A percentile compares a stretch with the other conserved stretches of the same genome.
Evolutionary conservation across 2,329 filamentous ascomycete species (phyloP).

Genomic region (Alternaria tenuissima): DNA sequence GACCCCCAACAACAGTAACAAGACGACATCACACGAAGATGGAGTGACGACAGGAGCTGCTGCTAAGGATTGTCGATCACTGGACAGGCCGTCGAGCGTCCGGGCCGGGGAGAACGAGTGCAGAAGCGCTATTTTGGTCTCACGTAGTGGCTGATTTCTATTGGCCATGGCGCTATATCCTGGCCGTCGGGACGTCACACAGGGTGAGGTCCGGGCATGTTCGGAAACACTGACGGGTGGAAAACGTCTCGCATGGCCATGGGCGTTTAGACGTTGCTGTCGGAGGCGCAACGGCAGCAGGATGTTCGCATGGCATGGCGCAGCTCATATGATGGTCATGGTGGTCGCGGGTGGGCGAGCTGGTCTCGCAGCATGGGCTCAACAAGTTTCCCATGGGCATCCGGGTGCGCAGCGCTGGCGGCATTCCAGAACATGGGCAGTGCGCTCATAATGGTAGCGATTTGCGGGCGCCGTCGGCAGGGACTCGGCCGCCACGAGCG

Average conservation of each 20-base stretch:
- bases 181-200: conserved; percentile 18
- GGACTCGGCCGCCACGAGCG: conserved; percentile 23
- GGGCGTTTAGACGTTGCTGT: conserved; percentile 11
- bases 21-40: conserved; percentile 11
- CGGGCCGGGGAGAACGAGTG: conserved; percentile 14
- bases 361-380: not conserved
- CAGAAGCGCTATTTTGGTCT: conserved; percentile 21
- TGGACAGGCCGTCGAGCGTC: conserved; percentile 12
- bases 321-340: not conserved
- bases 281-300: not conserved
- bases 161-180: conserved; percentile 6
- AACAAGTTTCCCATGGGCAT: conserved; percentile 5
- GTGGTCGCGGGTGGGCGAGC: not conserved
- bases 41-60: conserved; percentile 18
- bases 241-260: conserved; percentile 15
- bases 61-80: conserved; percentile 18
- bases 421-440: conserved; percentile 34
- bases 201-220: conserved; percentile 13
- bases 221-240: conserved; percentile 15
- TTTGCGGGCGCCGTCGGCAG: conserved; percentile 28
- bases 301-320: conserved; percentile 4
- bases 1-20: not conserved
- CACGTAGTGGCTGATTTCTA: not conserved
- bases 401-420: not conserved
- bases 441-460: conserved; percentile 23